Evolutionary conservation across 441 rosid genomes (phyloP).

Genomic region (Aquilaria agallochum): DNA sequence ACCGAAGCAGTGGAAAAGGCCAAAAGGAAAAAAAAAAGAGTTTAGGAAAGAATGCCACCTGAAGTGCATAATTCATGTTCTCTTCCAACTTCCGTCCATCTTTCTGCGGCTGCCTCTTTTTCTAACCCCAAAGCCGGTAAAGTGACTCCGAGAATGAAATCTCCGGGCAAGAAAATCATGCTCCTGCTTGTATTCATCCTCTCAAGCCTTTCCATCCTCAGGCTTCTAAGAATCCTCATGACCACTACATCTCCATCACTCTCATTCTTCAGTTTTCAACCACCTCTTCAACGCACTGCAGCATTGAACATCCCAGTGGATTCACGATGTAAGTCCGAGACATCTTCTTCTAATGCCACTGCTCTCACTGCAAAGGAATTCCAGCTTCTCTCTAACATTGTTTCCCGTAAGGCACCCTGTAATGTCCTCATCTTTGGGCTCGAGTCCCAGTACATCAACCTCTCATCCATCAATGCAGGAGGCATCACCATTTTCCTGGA

Average conservation of each 20-base stretch:
- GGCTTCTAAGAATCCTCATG: constrained; percentile 50
- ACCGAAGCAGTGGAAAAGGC: constrained; percentile 9
- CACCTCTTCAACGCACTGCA: constrained; percentile 22
- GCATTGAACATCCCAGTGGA: too few species aligned
- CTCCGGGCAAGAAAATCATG: constrained; percentile 52
- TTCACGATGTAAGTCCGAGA: neutral
- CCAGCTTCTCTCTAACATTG: constrained; percentile 42
- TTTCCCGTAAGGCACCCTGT: constrained; percentile 49
- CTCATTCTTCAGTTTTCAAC: constrained; percentile 24
- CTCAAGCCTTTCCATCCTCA: constrained; percentile 51
- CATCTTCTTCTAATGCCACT: constrained; percentile 10
- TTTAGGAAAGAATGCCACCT: constrained; percentile 53
- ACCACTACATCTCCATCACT: constrained; percentile 41
- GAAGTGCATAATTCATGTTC: constrained; percentile 41
- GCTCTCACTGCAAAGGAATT: constrained; percentile 60
- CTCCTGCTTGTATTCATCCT: constrained; percentile 59
- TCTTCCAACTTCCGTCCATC: constrained; percentile 39
- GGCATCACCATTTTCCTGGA: constrained; percentile 49
- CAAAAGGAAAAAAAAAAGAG: constrained; percentile 14
- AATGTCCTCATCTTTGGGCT: constrained; percentile 62
- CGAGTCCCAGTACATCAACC: constrained; percentile 36
- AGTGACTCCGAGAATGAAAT: constrained; percentile 42
- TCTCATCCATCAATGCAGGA: constrained; percentile 44
- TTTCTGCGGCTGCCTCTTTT: constrained; percentile 48
- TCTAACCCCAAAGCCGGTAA: constrained; percentile 23